These are phyloP conservation scores for Ailanthus altissimus DNA, from an alignment of 345 rosid genomes.

Conservation along the genomic window DNA sequence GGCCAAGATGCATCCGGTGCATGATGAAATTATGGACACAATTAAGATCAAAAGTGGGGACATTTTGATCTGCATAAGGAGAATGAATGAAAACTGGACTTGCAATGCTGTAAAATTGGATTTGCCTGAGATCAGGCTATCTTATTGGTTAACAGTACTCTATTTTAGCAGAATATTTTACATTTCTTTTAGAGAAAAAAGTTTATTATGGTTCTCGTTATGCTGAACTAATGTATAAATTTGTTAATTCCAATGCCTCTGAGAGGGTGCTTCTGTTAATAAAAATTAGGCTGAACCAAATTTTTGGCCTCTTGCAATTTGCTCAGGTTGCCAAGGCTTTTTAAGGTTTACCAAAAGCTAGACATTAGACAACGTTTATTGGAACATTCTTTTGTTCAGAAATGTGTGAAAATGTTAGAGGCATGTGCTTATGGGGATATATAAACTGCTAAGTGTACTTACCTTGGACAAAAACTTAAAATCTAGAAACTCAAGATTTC, in stretches of 20 bases:
- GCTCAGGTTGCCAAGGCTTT: neutral
- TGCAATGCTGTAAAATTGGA: neutral
- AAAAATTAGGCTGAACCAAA: neutral
- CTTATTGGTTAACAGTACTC: neutral
- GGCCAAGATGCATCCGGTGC: constrained; percentile 30
- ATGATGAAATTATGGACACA: neutral
- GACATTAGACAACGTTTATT: neutral
- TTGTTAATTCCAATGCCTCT: constrained; percentile 13
- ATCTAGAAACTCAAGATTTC: neutral
- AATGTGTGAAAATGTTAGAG: neutral
- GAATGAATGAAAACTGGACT: neutral
- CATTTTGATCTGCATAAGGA: neutral
- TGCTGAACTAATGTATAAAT: neutral
- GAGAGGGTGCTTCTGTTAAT: neutral
- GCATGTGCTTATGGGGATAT: neutral
- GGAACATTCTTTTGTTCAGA: neutral
- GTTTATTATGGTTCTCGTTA: neutral
- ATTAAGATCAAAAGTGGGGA: constrained; percentile 10
- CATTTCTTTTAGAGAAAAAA: neutral
- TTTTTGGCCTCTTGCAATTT: neutral
- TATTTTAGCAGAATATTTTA: neutral
- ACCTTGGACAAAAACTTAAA: neutral
- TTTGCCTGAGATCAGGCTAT: neutral
- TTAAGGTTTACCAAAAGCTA: constrained; percentile 6
- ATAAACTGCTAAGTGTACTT: neutral